Conservation (phyloP, 495 filamentous ascomycete genomes). For the Neurospora sp. region DNA sequence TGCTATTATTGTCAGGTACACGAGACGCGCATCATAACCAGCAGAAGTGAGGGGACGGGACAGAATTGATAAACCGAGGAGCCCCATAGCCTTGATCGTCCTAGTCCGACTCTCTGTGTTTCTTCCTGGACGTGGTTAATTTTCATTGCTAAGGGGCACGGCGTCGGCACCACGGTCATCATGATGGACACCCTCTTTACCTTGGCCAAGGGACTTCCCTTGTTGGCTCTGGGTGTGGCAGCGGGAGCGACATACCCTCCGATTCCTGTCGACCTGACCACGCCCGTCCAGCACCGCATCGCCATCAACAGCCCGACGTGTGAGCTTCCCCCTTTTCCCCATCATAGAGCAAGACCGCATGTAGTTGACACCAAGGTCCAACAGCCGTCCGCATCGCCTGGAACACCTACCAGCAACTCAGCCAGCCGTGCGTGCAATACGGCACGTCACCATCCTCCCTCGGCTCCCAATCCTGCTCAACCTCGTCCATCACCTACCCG, state of each 20-base stretch:
- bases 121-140: background rate
- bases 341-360: background rate
- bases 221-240: conserved; percentile 29
- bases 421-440: conserved; percentile 34
- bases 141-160: background rate
- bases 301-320: conserved; percentile 45
- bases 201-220: conserved; percentile 25
- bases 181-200: background rate
- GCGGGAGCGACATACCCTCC: conserved; percentile 41
- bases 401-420: conserved; percentile 35
- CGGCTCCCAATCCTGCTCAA: conserved; percentile 23
- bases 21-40: background rate
- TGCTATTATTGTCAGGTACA: background rate
- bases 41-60: background rate
- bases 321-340: conserved; percentile 17
- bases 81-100: background rate
- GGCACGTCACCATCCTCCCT: conserved; percentile 26
- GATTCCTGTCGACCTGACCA: conserved; percentile 45
- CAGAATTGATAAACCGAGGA: background rate
- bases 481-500: conserved; percentile 27
- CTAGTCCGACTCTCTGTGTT: background rate
- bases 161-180: background rate
- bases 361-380: background rate
- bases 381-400: conserved; percentile 47
- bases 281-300: conserved; percentile 47